Evolutionary conservation across 208 protist species (phyloP).

Genomic region (Sergeia podlipaevii): DNA sequence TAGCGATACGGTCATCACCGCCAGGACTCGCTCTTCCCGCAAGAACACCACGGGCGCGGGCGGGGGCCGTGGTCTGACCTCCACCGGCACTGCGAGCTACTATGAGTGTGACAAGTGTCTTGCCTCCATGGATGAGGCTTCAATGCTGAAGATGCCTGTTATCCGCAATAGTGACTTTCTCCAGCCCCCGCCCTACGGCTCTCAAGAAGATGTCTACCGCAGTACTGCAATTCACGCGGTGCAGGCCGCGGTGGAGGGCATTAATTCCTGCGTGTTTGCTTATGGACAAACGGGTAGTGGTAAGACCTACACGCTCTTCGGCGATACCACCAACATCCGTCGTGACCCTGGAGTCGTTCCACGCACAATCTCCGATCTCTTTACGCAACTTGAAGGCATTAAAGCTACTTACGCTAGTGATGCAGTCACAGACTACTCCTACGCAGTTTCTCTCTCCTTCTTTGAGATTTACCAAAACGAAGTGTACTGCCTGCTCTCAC

Average conservation of each 20-base stretch:
- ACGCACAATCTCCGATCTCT: slow-evolving; percentile 62
- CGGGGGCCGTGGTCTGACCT: slow-evolving; percentile 15
- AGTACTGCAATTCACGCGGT: slow-evolving; percentile 64
- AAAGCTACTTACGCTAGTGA: slow-evolving; percentile 23
- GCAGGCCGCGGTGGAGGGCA: slow-evolving; percentile 70
- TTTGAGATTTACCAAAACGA: slow-evolving; percentile 85
- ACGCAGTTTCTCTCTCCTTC: slow-evolving; percentile 59
- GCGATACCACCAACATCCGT: slow-evolving; percentile 48
- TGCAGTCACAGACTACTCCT: slow-evolving; percentile 49
- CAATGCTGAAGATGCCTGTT: slow-evolving; percentile 57
- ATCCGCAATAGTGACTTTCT: slow-evolving; percentile 64
- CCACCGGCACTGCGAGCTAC: slow-evolving; percentile 58
- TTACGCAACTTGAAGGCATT: slow-evolving; percentile 46
- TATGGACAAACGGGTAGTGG: slow-evolving; percentile 87
- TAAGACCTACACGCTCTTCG: slow-evolving; percentile 87
- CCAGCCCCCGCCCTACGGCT: slow-evolving; percentile 47
- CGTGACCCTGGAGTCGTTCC: slow-evolving; percentile 72
- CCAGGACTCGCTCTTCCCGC: slow-evolving; percentile 11
- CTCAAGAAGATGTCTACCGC: slow-evolving; percentile 76
- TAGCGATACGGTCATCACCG: slow-evolving; percentile 8
- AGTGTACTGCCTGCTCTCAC: slow-evolving; percentile 69
- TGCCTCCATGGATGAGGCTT: slow-evolving; percentile 52
- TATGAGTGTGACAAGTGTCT: slow-evolving; percentile 69
- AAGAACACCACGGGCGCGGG: slow-evolving; percentile 5
- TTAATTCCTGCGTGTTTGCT: slow-evolving; percentile 87